A percentile compares a stretch with the other conserved stretches of the same genome.
These are phyloP conservation scores for Penicillium sp. DNA, from an alignment of 2,329 filamentous ascomycete species.

Conservation along the genomic window DNA sequence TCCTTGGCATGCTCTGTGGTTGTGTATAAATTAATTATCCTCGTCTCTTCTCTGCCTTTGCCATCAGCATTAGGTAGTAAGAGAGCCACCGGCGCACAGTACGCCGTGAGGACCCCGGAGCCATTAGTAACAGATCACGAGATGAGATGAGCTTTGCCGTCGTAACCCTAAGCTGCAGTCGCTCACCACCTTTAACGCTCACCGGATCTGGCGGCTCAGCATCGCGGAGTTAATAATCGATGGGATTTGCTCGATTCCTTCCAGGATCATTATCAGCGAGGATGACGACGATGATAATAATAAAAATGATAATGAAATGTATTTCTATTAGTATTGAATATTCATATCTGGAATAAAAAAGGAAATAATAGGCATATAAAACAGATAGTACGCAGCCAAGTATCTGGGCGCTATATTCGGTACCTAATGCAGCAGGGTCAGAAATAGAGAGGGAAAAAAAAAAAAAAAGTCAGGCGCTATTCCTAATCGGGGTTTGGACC, in stretches of 20 bases:
- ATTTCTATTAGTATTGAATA: neutral
- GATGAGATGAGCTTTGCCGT: neutral
- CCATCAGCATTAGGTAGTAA: too few species aligned
- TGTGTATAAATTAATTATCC: too few species aligned
- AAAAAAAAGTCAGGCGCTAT: constrained; percentile 8
- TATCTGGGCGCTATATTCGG: too few species aligned
- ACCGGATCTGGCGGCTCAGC: constrained; percentile 2
- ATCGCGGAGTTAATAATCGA: neutral
- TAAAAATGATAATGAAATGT: neutral
- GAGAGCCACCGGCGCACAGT: neutral
- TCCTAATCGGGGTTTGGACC: constrained; percentile 20
- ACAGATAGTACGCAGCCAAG: neutral
- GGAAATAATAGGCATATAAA: too few species aligned
- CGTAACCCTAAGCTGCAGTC: neutral
- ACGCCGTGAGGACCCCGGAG: neutral
- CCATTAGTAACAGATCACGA: neutral
- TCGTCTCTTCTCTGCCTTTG: too few species aligned
- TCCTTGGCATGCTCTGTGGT: too few species aligned
- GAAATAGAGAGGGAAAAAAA: neutral
- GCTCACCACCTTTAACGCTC: neutral
- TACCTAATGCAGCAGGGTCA: neutral
- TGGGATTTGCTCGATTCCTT: neutral
- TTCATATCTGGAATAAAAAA: neutral
- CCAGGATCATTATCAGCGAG: neutral
- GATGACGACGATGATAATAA: neutral